Conservation (phyloP, 2,329 filamentous ascomycete species). For the Aureobasidium sp. region DNA sequence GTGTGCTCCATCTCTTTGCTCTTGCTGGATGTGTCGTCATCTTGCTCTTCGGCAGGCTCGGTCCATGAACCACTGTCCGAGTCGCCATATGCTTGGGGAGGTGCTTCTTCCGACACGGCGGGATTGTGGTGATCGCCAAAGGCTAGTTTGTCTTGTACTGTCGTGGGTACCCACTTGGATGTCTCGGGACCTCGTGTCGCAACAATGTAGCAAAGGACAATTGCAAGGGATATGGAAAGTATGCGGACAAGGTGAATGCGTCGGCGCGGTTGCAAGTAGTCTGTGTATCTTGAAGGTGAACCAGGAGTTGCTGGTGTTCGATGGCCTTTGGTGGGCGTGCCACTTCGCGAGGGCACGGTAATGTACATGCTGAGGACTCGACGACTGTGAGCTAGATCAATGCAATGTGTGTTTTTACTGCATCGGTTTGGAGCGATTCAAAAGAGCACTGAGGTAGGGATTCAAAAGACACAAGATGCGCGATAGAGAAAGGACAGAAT, state of each 20-base stretch:
- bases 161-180: background rate
- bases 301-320: background rate
- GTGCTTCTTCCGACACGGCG: background rate
- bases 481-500: no score
- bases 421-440: background rate
- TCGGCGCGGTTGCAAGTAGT: constrained; percentile 8
- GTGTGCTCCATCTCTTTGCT: constrained; percentile 10
- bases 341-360: background rate
- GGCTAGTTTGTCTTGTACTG: background rate
- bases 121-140: background rate
- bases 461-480: background rate
- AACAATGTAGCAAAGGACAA: constrained; percentile 10
- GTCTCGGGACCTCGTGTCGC: constrained; percentile 2
- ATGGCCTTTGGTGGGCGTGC: background rate
- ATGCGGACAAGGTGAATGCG: constrained; percentile 6
- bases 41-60: background rate
- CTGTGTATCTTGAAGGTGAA: background rate
- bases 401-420: no score
- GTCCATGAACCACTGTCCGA: background rate
- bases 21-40: background rate
- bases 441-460: no score
- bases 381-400: no score
- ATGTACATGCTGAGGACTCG: background rate
- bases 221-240: constrained; percentile 1
- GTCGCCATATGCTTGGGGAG: background rate